A percentile compares a stretch with the other conserved stretches of the same genome.
Conservation (phyloP, 768 basidiomycete genomes). For the Xerocomellus amylosporus region DNA sequence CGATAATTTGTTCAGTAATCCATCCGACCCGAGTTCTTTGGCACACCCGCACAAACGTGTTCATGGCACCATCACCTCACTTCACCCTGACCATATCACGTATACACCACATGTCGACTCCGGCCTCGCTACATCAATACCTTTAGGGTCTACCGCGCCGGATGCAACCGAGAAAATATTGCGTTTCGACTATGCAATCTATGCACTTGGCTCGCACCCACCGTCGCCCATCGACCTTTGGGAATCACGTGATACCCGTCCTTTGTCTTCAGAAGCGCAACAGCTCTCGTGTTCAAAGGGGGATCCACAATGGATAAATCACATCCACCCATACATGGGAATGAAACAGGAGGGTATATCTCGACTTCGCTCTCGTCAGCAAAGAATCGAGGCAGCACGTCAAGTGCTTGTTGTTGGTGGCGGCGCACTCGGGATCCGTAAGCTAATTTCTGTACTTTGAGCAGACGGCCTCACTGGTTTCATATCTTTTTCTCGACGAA, state of each 20-base stretch:
- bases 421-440: slow-evolving; percentile 71
- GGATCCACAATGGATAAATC: background rate
- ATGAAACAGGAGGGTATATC: slow-evolving; percentile 47
- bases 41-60: slow-evolving; percentile 34
- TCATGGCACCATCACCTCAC: slow-evolving; percentile 44
- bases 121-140: background rate
- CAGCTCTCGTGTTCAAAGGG: background rate
- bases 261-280: background rate
- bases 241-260: slow-evolving; percentile 24
- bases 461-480: background rate
- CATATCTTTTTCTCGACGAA: background rate
- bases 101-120: slow-evolving; percentile 9
- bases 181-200: slow-evolving; percentile 54
- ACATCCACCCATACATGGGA: slow-evolving; percentile 33
- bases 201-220: slow-evolving; percentile 59
- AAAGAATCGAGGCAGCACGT: slow-evolving; percentile 42
- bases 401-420: slow-evolving; percentile 67
- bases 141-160: background rate
- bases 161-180: slow-evolving; percentile 26
- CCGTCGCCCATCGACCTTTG: slow-evolving; percentile 56
- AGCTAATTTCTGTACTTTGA: slow-evolving; percentile 20
- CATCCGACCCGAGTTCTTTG: slow-evolving; percentile 6
- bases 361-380: slow-evolving; percentile 53
- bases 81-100: slow-evolving; percentile 39
- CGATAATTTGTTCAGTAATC: slow-evolving; percentile 41